Base-by-base conservation (phyloP, 345 rosid genomes). In the Euphorbia tirucalli region DNA sequence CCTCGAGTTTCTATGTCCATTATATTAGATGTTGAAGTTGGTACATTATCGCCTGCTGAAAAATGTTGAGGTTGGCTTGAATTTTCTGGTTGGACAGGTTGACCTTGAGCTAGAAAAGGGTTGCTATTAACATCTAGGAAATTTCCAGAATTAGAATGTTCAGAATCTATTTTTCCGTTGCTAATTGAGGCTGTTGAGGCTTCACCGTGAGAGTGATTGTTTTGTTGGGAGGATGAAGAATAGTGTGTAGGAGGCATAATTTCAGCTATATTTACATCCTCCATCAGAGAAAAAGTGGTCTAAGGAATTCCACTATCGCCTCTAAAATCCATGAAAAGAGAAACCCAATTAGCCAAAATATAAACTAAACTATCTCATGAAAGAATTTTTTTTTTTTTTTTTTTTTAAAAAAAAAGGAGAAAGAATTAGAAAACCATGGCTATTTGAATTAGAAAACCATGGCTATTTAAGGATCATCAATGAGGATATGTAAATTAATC, bases 231-330 rank as follows among this genome's bases (percentile, higher is more conserved):
- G 24, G 71, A 32, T 67, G 37, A 57, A 49, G 71, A 72, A 58
- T 78, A 69, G 61, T 65, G 82, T 43, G 66, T 72, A 78, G 83
- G 78, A 69, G 80, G 75, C 30, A 52, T 25, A 35, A 24, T 76
- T 62, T 77, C 83, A 72, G 68, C 27, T 49, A 72, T 24, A 74
- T 78, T 77, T 44, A 69, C 81, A 68, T 80, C 85, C 79, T 85
- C 91, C 91, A 90, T 88, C 71, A 16, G 37, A 48, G 8, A 71
- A 30, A 64, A 80, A 11, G 18, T 18, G 32, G 13, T 58, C 30
- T 46, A 59, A 75, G 65, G 65, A 60, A 65, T 13, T 39, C 72
- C 22, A 19, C 49, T 15, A 74, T 55, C 73, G 35, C 52, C 68
- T 65, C 85, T 76, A 78, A 77, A 81, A 74, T 32, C 27, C 70